A percentile compares a stretch with the other conserved stretches of the same genome.
Conservation (phyloP, 139 green algal species). For the Edaphochlamys debaryana region DNA sequence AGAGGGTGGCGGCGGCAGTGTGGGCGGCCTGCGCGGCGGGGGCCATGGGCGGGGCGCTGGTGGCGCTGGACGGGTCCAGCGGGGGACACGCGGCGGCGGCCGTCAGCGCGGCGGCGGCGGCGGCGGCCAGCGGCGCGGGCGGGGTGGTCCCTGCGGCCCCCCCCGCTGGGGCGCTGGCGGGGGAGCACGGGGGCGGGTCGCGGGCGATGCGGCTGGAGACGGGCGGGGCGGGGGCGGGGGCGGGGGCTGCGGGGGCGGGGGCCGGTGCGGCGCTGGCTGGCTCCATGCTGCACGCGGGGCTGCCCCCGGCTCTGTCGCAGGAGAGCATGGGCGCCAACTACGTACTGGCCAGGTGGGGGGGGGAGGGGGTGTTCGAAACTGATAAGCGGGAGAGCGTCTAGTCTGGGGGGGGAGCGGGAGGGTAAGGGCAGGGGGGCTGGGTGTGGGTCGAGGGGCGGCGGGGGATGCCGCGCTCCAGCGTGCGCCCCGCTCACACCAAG, state of each 20-base stretch:
- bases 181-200: background rate
- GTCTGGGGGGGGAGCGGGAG: background rate
- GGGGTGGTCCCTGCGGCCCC: background rate
- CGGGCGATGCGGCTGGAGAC: background rate
- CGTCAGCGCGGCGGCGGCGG: background rate
- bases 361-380: background rate
- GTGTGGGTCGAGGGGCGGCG: background rate
- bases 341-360: conserved; percentile 22
- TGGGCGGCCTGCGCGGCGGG: conserved; percentile 15
- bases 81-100: too few species aligned
- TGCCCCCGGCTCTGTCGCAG: conserved; percentile 1
- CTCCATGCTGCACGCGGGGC: background rate
- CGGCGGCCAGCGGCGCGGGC: background rate
- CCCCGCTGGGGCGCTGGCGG: background rate
- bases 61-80: conserved; percentile 10
- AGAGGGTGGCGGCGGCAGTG: conserved; percentile 24
- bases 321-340: conserved; percentile 22
- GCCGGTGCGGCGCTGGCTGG: background rate
- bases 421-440: background rate
- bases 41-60: conserved; percentile 1
- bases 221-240: background rate
- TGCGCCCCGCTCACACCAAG: too few species aligned
- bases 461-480: too few species aligned
- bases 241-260: background rate
- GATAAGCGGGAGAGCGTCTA: too few species aligned